These are phyloP conservation scores for Ascomycota sp. DNA, from an alignment of 2,329 filamentous ascomycete species.

Conservation along the genomic window DNA sequence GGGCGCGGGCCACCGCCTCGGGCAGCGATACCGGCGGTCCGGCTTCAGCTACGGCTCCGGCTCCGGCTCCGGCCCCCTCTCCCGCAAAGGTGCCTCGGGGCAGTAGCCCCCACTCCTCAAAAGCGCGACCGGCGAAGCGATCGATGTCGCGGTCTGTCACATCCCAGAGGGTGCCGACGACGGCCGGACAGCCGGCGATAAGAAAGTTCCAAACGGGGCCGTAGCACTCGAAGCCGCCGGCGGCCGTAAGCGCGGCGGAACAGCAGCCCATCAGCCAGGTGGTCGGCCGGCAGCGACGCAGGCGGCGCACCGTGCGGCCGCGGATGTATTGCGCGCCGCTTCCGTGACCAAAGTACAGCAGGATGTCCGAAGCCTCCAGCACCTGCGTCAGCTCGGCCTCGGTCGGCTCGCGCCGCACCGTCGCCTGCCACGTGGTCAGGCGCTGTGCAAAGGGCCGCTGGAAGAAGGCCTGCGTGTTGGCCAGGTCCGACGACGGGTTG, in stretches of 20 bases:
- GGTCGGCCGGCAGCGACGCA: slow-evolving; percentile 54
- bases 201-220: slow-evolving; percentile 86
- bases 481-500: slow-evolving; percentile 73
- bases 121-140: slow-evolving; percentile 58
- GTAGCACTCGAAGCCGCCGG: slow-evolving; percentile 76
- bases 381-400: slow-evolving; percentile 58
- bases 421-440: slow-evolving; percentile 52
- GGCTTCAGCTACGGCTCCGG: slow-evolving; percentile 1
- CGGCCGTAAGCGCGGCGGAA: slow-evolving; percentile 56
- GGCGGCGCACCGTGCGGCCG: slow-evolving; percentile 57
- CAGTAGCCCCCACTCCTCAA: slow-evolving; percentile 74
- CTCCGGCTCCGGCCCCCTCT: slow-evolving; percentile 6
- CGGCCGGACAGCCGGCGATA: slow-evolving; percentile 65
- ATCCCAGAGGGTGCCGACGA: slow-evolving; percentile 91
- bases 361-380: slow-evolving; percentile 45
- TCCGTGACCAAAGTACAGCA: slow-evolving; percentile 93
- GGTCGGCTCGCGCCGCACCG: slow-evolving; percentile 47
- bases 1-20: slow-evolving; percentile 59
- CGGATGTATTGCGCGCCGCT: slow-evolving; percentile 89
- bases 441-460: slow-evolving; percentile 41
- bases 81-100: slow-evolving; percentile 22
- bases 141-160: slow-evolving; percentile 97
- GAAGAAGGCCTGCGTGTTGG: slow-evolving; percentile 59
- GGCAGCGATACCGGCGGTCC: slow-evolving; percentile 32
- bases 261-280: slow-evolving; percentile 89